These are phyloP conservation scores for Mucor saturninus DNA, from an alignment of 371 early-diverging fungal genomes.

Conservation along the genomic window DNA sequence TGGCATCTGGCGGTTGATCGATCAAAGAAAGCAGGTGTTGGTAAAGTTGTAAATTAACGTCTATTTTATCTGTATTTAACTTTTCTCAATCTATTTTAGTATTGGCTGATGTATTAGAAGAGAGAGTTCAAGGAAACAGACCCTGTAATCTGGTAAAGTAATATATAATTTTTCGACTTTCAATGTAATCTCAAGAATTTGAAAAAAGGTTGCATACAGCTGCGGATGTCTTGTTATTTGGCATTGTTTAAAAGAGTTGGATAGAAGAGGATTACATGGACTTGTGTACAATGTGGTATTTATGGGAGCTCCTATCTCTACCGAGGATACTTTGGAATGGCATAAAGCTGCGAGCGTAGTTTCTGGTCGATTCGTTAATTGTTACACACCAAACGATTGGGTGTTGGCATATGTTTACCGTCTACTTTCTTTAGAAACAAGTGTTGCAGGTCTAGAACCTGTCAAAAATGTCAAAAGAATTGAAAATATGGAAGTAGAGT, in stretches of 20 bases:
- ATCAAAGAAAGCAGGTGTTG: conserved; percentile 86
- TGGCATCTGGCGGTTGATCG: conserved; percentile 89
- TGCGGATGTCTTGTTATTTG: conserved; percentile 93
- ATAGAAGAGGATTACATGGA: conserved; percentile 55
- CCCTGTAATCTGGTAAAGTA: conserved; percentile 83
- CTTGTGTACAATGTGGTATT: conserved; percentile 65
- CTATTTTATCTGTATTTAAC: neutral
- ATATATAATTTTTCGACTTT: neutral
- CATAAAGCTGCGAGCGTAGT: conserved; percentile 63
- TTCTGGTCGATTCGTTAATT: conserved; percentile 88
- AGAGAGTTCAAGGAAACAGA: conserved; percentile 87
- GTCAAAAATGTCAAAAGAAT: conserved; percentile 58
- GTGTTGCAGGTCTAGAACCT: conserved; percentile 85
- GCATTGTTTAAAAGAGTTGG: conserved; percentile 85
- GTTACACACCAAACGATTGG: conserved; percentile 88
- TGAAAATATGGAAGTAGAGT: conserved; percentile 77
- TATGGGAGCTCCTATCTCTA: conserved; percentile 68
- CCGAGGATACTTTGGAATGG: conserved; percentile 54
- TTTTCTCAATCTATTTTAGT: conserved; percentile 38
- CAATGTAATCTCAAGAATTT: neutral
- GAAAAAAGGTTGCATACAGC: conserved; percentile 77
- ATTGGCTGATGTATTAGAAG: conserved; percentile 78
- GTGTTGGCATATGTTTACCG: conserved; percentile 85
- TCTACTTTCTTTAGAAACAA: conserved; percentile 63
- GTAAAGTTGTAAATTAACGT: conserved; percentile 25